Evolutionary conservation across 2,329 filamentous ascomycete genomes (phyloP).

Genomic region (Trichoderma sp.): DNA sequence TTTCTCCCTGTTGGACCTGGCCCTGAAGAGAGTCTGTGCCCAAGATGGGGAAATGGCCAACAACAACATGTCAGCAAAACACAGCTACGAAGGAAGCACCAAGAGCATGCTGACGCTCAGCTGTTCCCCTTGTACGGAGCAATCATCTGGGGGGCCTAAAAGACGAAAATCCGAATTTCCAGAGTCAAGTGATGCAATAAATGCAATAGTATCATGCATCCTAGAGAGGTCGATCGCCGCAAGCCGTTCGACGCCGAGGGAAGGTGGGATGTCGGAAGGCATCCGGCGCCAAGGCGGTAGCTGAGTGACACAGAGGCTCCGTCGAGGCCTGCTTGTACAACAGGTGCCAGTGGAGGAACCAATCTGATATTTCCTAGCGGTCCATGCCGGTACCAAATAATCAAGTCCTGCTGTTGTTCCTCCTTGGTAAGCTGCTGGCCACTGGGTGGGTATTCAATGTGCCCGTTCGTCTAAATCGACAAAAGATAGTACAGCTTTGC

Average conservation of each 20-base stretch:
- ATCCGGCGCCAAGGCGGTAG: slow-evolving; percentile 16
- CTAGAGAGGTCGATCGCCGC: neutral
- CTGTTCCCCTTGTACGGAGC: neutral
- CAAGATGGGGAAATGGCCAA: neutral
- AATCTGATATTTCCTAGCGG: neutral
- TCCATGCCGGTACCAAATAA: neutral
- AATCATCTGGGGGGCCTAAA: neutral
- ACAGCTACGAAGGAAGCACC: neutral
- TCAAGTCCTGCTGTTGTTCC: neutral
- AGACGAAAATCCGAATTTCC: neutral
- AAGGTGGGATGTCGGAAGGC: slow-evolving; percentile 13
- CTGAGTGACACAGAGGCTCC: slow-evolving; percentile 3
- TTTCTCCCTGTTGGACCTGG: neutral
- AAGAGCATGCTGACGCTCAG: neutral
- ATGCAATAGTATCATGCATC: neutral
- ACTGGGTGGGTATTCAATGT: neutral
- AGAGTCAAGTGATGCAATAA: slow-evolving; percentile 1
- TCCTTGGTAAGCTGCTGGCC: neutral
- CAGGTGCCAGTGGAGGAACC: neutral
- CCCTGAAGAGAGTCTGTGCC: neutral
- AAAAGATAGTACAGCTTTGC: neutral
- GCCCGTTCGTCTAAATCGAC: neutral
- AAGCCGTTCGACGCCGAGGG: neutral
- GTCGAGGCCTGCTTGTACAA: neutral
- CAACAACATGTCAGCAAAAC: neutral